Base-by-base conservation (phyloP, 2,329 filamentous ascomycete species). In the Colletotrichum spaethianum region DNA sequence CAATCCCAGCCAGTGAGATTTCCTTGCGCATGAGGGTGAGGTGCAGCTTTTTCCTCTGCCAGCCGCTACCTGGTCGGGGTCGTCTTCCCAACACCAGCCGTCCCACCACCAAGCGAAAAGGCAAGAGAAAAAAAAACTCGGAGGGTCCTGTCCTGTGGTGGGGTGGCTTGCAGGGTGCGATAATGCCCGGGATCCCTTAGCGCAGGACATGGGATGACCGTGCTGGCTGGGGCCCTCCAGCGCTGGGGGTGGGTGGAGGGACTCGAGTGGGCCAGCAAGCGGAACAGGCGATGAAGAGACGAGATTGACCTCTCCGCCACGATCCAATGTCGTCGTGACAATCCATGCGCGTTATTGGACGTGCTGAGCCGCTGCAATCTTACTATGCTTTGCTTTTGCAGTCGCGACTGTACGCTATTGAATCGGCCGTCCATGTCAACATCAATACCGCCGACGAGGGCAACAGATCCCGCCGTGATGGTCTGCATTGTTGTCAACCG, bases 281-380 rank as follows among this genome's bases (percentile, higher is more conserved):
- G 59, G 63, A 69, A 69, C 66, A 69, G 69, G 59, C 65, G 59
- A 72, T 26, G 59, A 60, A 72, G 69, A 72, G 69, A 63, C 65
- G 69, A 72, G 61, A 72, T 72, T 72, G 69, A 64, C 42, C 65
- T 63, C 65, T 72, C 65, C 65, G 69, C 69, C 60, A 69, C 52
- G 65, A 63, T 69, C 69, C 69, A 72, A 48, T 69, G 64, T 68
- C 69, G 64, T 50, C 31, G 69, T 63, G 69, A 68, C 64, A 67
- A 68, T 71, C 50, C 57, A 71, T 71, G 67, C 55, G 44, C 52
- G 46, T 63, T 53, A 55, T 55, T 63, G 52, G 44, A 48, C 31
- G 42, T 53, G 44, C 36, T 68, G 63, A 40, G 59, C 63, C 68
- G 57, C 50, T 68, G 69, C 69, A 72, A 72, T 72, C 55, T 72